Percentiles rank a stretch among this genome's conserved stretches.
phyloP scores from a whole-genome alignment of 2,329 filamentous ascomycete genomes.

The Alternaria burnsii region DNA sequence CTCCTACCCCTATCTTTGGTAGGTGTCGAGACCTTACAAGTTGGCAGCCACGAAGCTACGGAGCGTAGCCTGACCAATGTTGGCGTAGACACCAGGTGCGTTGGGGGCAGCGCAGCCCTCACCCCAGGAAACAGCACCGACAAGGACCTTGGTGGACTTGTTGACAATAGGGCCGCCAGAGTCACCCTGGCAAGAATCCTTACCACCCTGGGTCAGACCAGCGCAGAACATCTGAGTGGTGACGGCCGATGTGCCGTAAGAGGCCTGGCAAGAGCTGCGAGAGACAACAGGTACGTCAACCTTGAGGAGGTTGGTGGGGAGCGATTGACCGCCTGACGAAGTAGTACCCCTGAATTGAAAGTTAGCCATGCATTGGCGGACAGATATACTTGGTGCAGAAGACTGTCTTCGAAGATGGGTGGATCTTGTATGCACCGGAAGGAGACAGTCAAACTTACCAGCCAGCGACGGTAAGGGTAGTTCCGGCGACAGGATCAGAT shows the following conservation, averaged over 20 bases:
- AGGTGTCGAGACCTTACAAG: not conserved
- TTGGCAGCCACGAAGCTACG: constrained; percentile 1
- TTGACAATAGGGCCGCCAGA: constrained; percentile 38
- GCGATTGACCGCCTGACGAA: not conserved
- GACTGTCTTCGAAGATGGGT: not conserved
- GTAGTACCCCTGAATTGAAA: not conserved
- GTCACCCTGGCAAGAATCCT: constrained; percentile 47
- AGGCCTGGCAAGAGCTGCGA: constrained; percentile 31
- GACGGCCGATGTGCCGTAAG: constrained; percentile 27
- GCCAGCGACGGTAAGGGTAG: constrained; percentile 34
- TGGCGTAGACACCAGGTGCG: constrained; percentile 38
- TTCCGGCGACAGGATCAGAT: constrained; percentile 34
- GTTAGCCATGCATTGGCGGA: not conserved
- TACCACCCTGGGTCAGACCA: constrained; percentile 32
- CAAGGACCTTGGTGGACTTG: constrained; percentile 9
- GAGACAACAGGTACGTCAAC: constrained; percentile 39
- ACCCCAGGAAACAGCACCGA: constrained; percentile 18
- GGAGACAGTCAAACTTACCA: constrained; percentile 14
- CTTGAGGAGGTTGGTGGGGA: constrained; percentile 33
- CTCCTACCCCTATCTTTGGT: not conserved
- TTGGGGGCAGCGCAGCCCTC: constrained; percentile 32
- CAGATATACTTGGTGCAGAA: not conserved
- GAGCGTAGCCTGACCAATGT: constrained; percentile 14
- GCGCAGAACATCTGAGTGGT: constrained; percentile 42
- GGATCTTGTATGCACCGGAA: not conserved